phyloP scores from a whole-genome alignment of 306 rosid species.

The Trifolium repens region DNA sequence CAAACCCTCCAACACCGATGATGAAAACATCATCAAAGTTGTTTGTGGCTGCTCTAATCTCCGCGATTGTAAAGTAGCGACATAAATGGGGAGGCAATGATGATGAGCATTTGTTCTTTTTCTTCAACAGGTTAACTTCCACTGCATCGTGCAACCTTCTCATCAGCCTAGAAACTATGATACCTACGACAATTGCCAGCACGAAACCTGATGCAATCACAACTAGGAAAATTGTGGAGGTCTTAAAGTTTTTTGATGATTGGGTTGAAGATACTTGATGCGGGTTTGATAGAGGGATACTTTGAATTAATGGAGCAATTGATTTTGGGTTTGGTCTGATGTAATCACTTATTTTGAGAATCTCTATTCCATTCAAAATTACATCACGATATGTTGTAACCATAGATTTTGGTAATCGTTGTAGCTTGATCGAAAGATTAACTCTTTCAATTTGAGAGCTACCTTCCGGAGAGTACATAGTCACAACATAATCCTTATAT shows the following conservation, averaged over 20 bases:
- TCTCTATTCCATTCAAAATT: no score
- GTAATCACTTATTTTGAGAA: no score
- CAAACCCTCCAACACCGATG: constrained; percentile 46
- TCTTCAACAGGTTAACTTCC: not conserved
- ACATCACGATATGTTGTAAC: no score
- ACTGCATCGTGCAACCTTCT: no score
- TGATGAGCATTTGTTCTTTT: not conserved
- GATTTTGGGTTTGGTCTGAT: no score
- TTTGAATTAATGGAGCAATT: no score
- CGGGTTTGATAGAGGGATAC: no score
- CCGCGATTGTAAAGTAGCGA: constrained; percentile 33
- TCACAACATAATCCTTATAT: not conserved
- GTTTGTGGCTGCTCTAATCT: constrained; percentile 40
- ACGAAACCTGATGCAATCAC: not conserved
- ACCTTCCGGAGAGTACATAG: not conserved
- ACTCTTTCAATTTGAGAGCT: not conserved
- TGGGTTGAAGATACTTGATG: no score
- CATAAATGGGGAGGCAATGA: constrained; percentile 37
- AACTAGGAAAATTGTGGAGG: no score
- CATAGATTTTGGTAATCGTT: constrained; percentile 5
- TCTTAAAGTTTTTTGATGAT: no score
- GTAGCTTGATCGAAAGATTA: constrained; percentile 26
- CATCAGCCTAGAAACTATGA: not conserved
- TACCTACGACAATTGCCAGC: not conserved
- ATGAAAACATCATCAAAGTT: constrained; percentile 40